These are phyloP conservation scores for Begonia peltatifolia DNA, from an alignment of 306 rosid species.

Conservation along the genomic window DNA sequence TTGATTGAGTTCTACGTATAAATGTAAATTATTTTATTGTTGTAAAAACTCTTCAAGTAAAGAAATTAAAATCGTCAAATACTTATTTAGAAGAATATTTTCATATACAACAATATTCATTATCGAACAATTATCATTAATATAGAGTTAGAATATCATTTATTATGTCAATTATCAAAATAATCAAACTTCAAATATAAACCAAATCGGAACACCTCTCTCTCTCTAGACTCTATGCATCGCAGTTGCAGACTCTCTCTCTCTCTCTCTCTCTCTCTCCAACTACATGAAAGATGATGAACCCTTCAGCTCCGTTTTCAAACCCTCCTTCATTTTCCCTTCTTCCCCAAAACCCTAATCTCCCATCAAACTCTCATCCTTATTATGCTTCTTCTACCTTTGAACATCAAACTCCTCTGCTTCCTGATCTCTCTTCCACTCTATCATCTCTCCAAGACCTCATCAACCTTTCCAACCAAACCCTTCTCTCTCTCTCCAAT, in stretches of 20 bases:
- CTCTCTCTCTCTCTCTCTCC: neutral
- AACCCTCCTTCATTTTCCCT: conserved; percentile 6
- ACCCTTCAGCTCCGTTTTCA: conserved; percentile 11
- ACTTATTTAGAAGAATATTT: too few relatives aligned
- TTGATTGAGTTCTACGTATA: too few relatives aligned
- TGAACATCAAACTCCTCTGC: conserved; percentile 7
- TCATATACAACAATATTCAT: too few relatives aligned
- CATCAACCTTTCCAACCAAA: conserved; percentile 18
- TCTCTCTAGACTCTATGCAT: too few relatives aligned
- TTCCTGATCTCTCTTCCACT: conserved; percentile 18
- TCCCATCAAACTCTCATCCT: conserved; percentile 7
- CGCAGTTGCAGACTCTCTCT: neutral
- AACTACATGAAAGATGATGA: conserved; percentile 3
- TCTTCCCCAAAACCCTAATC: conserved; percentile 20
- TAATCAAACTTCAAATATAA: too few relatives aligned
- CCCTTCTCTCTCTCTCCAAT: conserved; percentile 19
- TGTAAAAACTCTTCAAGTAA: too few relatives aligned
- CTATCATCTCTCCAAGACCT: conserved; percentile 41
- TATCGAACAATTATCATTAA: too few relatives aligned
- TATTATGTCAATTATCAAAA: too few relatives aligned
- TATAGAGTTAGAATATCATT: too few relatives aligned
- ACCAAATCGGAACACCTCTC: too few relatives aligned
- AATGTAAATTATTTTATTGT: too few relatives aligned
- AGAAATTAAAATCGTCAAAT: too few relatives aligned
- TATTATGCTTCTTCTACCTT: conserved; percentile 1